These are phyloP conservation scores for Leccinum disarticulatum DNA, from an alignment of 768 basidiomycete species.

Conservation along the genomic window DNA sequence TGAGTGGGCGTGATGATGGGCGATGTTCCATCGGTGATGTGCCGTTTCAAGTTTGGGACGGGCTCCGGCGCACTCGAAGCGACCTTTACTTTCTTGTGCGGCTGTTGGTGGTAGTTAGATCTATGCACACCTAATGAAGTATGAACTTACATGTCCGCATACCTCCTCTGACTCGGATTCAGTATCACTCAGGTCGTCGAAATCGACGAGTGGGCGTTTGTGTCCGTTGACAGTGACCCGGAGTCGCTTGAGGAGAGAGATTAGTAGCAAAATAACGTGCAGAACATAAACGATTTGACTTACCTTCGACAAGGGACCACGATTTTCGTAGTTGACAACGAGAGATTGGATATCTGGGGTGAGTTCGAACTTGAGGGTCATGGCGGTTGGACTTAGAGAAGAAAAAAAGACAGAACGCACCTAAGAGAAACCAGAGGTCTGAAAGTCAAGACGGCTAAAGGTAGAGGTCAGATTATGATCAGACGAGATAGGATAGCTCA, in stretches of 20 bases:
- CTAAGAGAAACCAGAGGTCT: constrained; percentile 19
- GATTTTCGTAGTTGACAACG: background rate
- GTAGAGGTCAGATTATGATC: background rate
- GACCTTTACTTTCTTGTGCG: too few species aligned
- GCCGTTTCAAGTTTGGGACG: too few species aligned
- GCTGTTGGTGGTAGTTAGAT: too few species aligned
- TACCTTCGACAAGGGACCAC: background rate
- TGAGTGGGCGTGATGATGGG: too few species aligned
- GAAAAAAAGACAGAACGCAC: too few species aligned
- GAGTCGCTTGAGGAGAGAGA: background rate
- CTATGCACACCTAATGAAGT: background rate
- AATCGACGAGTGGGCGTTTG: background rate
- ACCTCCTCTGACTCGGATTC: background rate
- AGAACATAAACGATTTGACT: background rate
- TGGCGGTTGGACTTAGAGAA: background rate
- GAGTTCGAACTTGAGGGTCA: background rate
- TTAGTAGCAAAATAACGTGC: background rate
- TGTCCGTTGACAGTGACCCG: background rate
- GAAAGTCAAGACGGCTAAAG: background rate
- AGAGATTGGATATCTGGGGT: background rate
- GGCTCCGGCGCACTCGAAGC: too few species aligned
- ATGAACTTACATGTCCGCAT: background rate
- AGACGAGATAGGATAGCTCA: background rate
- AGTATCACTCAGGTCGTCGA: background rate
- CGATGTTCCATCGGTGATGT: too few species aligned